Base-by-base conservation (phyloP, 129 eudicot genomes). In the Gnaphalium uliginosum region DNA sequence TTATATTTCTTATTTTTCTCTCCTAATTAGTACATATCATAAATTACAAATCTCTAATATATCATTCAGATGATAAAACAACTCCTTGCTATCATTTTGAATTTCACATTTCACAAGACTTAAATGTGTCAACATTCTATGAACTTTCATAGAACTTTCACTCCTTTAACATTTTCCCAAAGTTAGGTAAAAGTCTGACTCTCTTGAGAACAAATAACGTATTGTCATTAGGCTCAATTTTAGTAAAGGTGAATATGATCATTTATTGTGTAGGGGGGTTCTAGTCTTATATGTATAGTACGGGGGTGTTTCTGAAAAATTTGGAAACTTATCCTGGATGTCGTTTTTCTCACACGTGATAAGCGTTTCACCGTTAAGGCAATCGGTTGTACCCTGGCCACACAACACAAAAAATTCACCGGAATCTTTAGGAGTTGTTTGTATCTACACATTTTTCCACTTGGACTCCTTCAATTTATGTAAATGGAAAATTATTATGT, bases 261-360 rank as follows among this genome's bases (percentile, higher is more conserved):
- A 26, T 24, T 35, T 30, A n/a, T 27, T 41, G 4, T 29, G 26
- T 41, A 27, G 61, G 76, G 60, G 71, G 21, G 29, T 62, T 27
- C 13, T 0, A 21, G 77, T 15, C 25, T 22, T 70, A 32, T 70
- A 1, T 30, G 26, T 21, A 30, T 78, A 61, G 56, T 78, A 7
- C 18, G 71, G 77, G 77, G 82, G 39, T 33, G 58, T 50, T 62
- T 62, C 6, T 48, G 66, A 41, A 24, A 46, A 48, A 22, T 1
- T n/a, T 19, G 6, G 5, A 71, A 78, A 17, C 23, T 61, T 70
- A 23, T 25, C 35, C 1, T 18, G 37, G 71, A 37, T 71, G 26
- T 46, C 82, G 43, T 50, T 59, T 61, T 33, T 61, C 53, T 48
- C 66, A 61, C 76, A 78, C 71, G 71, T 60, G 82, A 78, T 23